These are phyloP conservation scores for Lotmaria passim DNA, from an alignment of 208 protist species.

Conservation along the genomic window DNA sequence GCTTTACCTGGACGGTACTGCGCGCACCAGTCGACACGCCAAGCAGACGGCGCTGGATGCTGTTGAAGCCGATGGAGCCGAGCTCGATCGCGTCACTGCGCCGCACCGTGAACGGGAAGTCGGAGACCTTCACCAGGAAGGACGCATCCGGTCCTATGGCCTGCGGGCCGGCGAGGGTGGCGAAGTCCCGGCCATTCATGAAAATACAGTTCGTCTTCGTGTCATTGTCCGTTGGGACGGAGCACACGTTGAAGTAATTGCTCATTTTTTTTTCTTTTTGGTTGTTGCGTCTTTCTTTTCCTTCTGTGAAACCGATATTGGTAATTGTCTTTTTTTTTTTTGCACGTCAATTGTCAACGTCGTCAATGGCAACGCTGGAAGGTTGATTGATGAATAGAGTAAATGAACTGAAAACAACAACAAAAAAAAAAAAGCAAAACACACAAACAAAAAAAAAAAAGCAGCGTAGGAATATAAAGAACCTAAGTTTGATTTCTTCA, in stretches of 20 bases:
- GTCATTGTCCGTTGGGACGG: conserved; percentile 65
- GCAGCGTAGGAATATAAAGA: too few species aligned
- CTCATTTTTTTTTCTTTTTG: conserved; percentile 25
- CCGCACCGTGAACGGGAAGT: conserved; percentile 61
- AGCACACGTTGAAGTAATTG: conserved; percentile 47
- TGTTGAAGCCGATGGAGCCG: conserved; percentile 73
- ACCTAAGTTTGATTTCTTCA: too few species aligned
- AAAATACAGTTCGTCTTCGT: conserved; percentile 74
- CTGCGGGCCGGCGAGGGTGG: conserved; percentile 29
- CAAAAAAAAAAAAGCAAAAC: too few species aligned
- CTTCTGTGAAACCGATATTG: too few species aligned
- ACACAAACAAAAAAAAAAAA: too few species aligned
- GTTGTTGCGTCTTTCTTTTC: background rate
- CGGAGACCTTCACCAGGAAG: conserved; percentile 54
- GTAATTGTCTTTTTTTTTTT: too few species aligned
- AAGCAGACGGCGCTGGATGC: conserved; percentile 76
- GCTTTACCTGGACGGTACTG: conserved; percentile 49
- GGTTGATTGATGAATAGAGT: too few species aligned
- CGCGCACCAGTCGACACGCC: conserved; percentile 60
- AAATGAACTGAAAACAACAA: too few species aligned
- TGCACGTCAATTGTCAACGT: too few species aligned
- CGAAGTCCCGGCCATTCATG: conserved; percentile 42
- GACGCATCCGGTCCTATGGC: background rate
- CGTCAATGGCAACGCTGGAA: too few species aligned
- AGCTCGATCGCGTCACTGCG: conserved; percentile 37